Evolutionary conservation across 352 stramenopile genomes (phyloP), one percentile per base, ranked within the genome.

Genomic region (Globisporangium cederbergense): DNA sequence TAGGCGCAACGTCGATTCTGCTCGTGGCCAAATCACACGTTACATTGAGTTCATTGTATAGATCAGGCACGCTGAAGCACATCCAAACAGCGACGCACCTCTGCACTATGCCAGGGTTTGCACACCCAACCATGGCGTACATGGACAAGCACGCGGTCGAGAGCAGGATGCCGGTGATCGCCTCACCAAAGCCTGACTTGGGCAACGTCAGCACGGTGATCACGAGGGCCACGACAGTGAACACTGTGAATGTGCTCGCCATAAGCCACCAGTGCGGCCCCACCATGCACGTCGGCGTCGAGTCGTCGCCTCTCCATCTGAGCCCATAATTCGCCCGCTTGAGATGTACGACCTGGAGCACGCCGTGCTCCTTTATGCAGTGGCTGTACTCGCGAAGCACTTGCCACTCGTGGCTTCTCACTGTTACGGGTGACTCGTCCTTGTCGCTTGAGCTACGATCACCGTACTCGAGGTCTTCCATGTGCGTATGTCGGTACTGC

Each of bases 191-290:
- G 20, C 72, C 65, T 0, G 83, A 82, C 43, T 79, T 75, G 4
- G 71, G 68, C 7, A 76, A 60, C 18, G 83, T 95, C 54, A 84
- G 49, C 20, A 76, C 58, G 30, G 78, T 89, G 20, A 95, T 79
- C 32, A 71, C 42, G 10, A 74, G 46, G 11, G 81, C 73, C 18
- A 87, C 62, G 20, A 74, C 59, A 28, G 71, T 69, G 10, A 93
- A 80, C 16, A 86, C 71, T 0, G 68, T 77, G 67, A 83, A 92
- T 51, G 83, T 91, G 22, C 67, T 62, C 22, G 74, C 50, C 76
- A 95, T 88, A 62, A 93, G 67, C 66, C 83, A 85, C 83, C 86
- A 92, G 67, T 94, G 86, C 38, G 86, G 86, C 20, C 86, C 86
- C 28, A 94, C 71, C 46, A 90, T 72, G 55, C 84, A 93, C 45